phyloP scores from a whole-genome alignment of 495 filamentous ascomycete species.

The Corynascus novoguineensis region DNA sequence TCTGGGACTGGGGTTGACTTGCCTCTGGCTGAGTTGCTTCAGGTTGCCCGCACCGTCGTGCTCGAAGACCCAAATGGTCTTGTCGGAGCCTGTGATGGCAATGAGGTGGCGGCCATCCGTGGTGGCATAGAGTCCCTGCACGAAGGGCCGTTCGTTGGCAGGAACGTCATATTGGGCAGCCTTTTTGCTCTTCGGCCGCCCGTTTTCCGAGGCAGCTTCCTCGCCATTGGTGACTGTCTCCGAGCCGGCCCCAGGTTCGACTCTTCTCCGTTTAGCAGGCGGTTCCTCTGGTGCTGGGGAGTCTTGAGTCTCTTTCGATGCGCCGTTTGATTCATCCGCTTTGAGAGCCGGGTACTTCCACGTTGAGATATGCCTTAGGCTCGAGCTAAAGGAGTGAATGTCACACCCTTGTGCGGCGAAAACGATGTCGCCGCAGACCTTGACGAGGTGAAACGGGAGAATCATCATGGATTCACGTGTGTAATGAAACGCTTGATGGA shows the following conservation, averaged over 20 bases:
- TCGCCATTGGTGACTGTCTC: constrained; percentile 8
- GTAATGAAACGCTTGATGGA: neutral
- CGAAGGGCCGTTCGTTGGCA: constrained; percentile 29
- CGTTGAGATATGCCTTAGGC: constrained; percentile 33
- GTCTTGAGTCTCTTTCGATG: constrained; percentile 4
- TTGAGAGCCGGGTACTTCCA: constrained; percentile 35
- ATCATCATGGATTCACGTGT: constrained; percentile 19
- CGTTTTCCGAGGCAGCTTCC: neutral
- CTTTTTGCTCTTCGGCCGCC: constrained; percentile 14
- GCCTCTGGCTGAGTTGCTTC: constrained; percentile 68
- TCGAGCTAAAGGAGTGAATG: constrained; percentile 38
- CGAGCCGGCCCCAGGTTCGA: constrained; percentile 19
- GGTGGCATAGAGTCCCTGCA: constrained; percentile 55
- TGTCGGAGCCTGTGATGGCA: constrained; percentile 81
- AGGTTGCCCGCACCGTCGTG: constrained; percentile 56
- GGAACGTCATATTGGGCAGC: constrained; percentile 10
- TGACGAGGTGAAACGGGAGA: constrained; percentile 41
- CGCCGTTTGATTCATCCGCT: constrained; percentile 6
- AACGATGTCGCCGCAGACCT: constrained; percentile 32
- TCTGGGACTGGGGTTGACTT: constrained; percentile 17
- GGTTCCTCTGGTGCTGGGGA: constrained; percentile 26
- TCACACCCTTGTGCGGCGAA: constrained; percentile 39
- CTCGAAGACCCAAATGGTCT: constrained; percentile 76
- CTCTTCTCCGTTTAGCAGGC: constrained; percentile 29
- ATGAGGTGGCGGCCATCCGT: constrained; percentile 61